Base-by-base conservation (phyloP, 2,329 filamentous ascomycete species). In the Aspergillus sp. region DNA sequence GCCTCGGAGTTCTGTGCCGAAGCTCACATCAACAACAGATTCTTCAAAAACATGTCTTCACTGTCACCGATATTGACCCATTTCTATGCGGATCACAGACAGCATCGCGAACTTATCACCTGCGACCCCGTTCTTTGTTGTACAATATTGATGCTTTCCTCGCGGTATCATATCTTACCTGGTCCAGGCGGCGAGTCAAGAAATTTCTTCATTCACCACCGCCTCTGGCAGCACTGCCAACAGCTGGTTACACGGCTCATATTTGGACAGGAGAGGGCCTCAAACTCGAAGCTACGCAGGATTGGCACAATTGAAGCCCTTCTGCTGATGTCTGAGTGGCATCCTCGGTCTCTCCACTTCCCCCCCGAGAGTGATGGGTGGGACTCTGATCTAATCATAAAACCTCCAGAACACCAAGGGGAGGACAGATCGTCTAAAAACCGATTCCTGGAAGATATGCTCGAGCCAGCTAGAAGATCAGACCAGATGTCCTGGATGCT, bases 401-500 rank as follows among this genome's bases (percentile, higher is more conserved):
- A 80, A 57, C 76, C 77, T 3, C 74, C 75, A 0, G 74, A 74
- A 8, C 72, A 75, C 64, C 47, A 71, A 62, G 51, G 76, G 67
- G 56, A 68, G n/a, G 74, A 66, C 63, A 65, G 65, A 6, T 61
- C 61, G 2, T 72, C 75, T 6, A 68, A 77, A 4, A 80, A 76
- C 58, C 70, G 80, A 54, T 85, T 83, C 81, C 73, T 83, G 1
- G 79, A 84, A 51, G 83, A 85, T 64, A 83, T 86, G 41, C 81
- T 85, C 46, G 80, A 84, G 46, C 83, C 84, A 2, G 82, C 84
- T 2, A 81, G 81, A 61, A 75, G 82, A 59, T 86, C 82, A 0
- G 84, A 86, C 66, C 80, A 84, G 3, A 86, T 87, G 84, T 86
- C 84, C 0, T 87, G 84, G 84, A 86, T 85, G 81, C 67, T 86